Base-by-base conservation (phyloP, 139 green algal species). In the Gonium pectorale region DNA sequence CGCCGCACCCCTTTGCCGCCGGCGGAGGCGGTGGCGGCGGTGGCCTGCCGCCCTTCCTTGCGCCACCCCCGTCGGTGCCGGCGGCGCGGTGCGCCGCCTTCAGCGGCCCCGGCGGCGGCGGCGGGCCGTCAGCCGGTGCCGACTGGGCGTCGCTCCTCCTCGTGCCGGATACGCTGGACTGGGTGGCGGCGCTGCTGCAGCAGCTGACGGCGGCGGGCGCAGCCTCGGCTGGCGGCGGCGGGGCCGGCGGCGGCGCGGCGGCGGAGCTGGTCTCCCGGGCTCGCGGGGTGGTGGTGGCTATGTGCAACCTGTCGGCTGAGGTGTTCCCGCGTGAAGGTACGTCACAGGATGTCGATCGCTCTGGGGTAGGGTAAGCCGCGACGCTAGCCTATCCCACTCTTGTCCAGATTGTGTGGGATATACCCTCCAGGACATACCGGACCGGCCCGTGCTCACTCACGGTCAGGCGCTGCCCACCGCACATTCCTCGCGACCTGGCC, bases 301-400 rank as follows among this genome's bases (percentile, higher is more conserved):
- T 98, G n/a, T 94, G 93, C 77, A 89, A 83, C 17, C 37, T 97
- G 31, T 87, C 78, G 5, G 92, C 94, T 19, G 91, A 95, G 21
- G 73, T 98, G 6, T 97, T 97, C 70, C 91, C 92, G 5, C 86
- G 67, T 35, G 71, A 83, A 22, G 60, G 77, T 82, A 29, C 15
- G 75, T n/a, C n/a, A n/a, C n/a, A n/a, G n/a, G n/a, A n/a, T n/a
- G n/a, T n/a, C n/a, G n/a, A n/a, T n/a, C n/a, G n/a, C n/a, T n/a
- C n/a, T n/a, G n/a, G n/a, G n/a, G n/a, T n/a, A n/a, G n/a, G n/a
- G n/a, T n/a, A n/a, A n/a, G n/a, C n/a, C n/a, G n/a, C n/a, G n/a
- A n/a, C n/a, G n/a, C n/a, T n/a, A n/a, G n/a, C n/a, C n/a, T n/a
- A n/a, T n/a, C n/a, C n/a, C n/a, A n/a, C n/a, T n/a, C n/a, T n/a